Evolutionary conservation across 2,329 filamentous ascomycete species (phyloP).

Genomic region (Neodidymelliopsis sp.): DNA sequence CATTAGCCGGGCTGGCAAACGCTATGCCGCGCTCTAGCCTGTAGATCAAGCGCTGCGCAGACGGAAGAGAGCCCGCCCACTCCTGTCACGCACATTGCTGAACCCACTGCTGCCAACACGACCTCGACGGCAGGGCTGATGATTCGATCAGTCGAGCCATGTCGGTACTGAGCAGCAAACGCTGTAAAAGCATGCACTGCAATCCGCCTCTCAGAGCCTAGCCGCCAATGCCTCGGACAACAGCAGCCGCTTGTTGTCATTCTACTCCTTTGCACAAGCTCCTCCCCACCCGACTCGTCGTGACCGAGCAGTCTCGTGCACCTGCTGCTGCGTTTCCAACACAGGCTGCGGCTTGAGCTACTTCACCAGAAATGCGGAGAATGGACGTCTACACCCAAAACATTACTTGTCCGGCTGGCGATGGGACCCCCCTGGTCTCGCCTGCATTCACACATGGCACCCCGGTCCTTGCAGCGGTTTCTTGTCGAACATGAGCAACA

Average conservation of each 20-base stretch:
- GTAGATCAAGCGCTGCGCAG: slow-evolving; percentile 41
- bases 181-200: not conserved
- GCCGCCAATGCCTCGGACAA: not conserved
- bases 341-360: slow-evolving; percentile 18
- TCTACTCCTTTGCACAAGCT: not conserved
- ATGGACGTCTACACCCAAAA: slow-evolving; percentile 16
- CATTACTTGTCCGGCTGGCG: slow-evolving; percentile 22
- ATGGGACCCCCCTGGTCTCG: slow-evolving; percentile 26
- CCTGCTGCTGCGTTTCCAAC: slow-evolving; percentile 15
- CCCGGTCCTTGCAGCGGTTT: slow-evolving; percentile 34
- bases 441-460: slow-evolving; percentile 48
- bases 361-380: slow-evolving; percentile 11
- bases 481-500: slow-evolving; percentile 21
- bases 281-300: not conserved
- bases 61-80: slow-evolving; percentile 38
- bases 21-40: slow-evolving; percentile 29
- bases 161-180: slow-evolving; percentile 20
- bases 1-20: slow-evolving; percentile 37
- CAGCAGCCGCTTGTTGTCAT: slow-evolving; percentile 5
- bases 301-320: not conserved
- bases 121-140: slow-evolving; percentile 37
- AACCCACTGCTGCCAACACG: slow-evolving; percentile 15
- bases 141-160: slow-evolving; percentile 6
- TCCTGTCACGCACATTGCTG: slow-evolving; percentile 30
- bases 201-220: not conserved